Evolutionary conservation across 352 stramenopile genomes (phyloP), one percentile per base, ranked within the genome.

Genomic region (Globisporangium cylindrosporum): DNA sequence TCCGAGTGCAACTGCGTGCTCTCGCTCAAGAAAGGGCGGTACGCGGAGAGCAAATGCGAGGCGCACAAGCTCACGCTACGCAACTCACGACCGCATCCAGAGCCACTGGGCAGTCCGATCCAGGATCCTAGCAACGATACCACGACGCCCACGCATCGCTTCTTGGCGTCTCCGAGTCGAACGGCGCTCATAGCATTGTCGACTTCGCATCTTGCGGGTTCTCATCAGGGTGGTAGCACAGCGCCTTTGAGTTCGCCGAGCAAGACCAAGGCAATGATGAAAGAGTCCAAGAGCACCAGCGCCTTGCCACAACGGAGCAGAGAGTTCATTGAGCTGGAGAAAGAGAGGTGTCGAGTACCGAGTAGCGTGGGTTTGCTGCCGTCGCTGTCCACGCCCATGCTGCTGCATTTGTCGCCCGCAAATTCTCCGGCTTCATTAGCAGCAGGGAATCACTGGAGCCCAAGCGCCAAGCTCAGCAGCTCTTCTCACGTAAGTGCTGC

Each of bases 1-100:
- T 56, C 79, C 4, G 78, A 84, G 51, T 91, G 82, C 64, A 77
- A 62, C 4, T 90, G 83, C 29, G 67, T 84, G 49, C 36, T 64
- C 59, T 57, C 69, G 7, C 72, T 82, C n/a, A 90, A 87, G 65
- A 72, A 66, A 63, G 78, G 81, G 1, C 75, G 72, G 12, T 90
- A 90, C 66, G 72, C 69, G 7, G 80, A 91, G 36, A 34, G 53
- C 4, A 73, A 73, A 22, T 91, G 81, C 32, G 70, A 75, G 24
- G 83, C 81, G n/a, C 83, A 91, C 68, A 88, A 81, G 29, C 75
- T 90, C 24, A 87, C 80, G 25, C 67, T 91, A 24, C 74, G 81
- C 7, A 77, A 89, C 32, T 91, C 83, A 8, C 73, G 79, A 51
- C 72, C 76, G 0, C 68, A 88, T 34, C 61, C 79, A 7, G 71